These are phyloP conservation scores for Cladosporium oxysporum DNA, from an alignment of 2,329 filamentous ascomycete species.

Conservation along the genomic window DNA sequence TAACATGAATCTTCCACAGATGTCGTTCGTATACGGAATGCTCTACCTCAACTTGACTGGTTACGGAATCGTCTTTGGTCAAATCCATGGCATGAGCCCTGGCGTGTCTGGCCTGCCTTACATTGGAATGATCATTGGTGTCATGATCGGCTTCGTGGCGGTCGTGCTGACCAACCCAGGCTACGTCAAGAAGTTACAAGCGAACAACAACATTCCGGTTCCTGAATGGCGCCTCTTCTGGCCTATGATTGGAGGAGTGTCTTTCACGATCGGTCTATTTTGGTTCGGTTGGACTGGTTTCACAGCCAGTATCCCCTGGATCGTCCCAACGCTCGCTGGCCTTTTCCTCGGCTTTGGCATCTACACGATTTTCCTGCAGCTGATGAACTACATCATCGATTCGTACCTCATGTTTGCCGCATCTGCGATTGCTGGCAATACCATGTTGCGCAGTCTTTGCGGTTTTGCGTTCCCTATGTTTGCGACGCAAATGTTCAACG, in stretches of 20 bases:
- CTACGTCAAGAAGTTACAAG: conserved; percentile 36
- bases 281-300: conserved; percentile 50
- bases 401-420: conserved; percentile 57
- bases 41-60: conserved; percentile 85
- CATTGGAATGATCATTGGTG: conserved; percentile 66
- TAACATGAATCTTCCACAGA: conserved; percentile 10
- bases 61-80: conserved; percentile 77
- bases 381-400: conserved; percentile 50
- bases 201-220: conserved; percentile 42
- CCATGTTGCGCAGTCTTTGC: conserved; percentile 34
- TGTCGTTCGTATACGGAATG: conserved; percentile 50
- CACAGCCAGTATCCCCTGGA: conserved; percentile 43
- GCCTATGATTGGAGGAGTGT: conserved; percentile 52
- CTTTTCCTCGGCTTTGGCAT: conserved; percentile 47
- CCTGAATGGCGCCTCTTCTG: conserved; percentile 51
- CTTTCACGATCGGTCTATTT: conserved; percentile 42
- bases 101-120: conserved; percentile 78
- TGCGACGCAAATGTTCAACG: conserved; percentile 56
- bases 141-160: conserved; percentile 32
- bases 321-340: conserved; percentile 47
- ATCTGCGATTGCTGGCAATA: conserved; percentile 41
- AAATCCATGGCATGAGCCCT: conserved; percentile 66
- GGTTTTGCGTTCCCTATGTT: conserved; percentile 51
- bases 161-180: conserved; percentile 34
- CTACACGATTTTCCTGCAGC: conserved; percentile 43